These are phyloP conservation scores for Backusella psychrophila DNA, from an alignment of 192 early-diverging fungal species.

Conservation along the genomic window DNA sequence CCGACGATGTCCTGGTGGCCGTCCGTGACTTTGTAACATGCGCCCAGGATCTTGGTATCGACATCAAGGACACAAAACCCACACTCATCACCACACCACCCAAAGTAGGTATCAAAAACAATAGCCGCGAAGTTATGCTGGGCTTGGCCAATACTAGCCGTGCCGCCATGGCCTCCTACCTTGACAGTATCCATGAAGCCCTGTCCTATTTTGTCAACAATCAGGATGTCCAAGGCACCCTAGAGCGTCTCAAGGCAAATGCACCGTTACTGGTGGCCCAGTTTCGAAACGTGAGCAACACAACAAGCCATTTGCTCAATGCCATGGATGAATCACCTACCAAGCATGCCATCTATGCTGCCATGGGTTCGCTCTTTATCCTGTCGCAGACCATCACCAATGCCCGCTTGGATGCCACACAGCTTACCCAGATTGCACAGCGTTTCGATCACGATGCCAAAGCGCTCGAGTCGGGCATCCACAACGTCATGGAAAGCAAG, in stretches of 20 bases:
- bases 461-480: neutral
- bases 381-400: slow-evolving; percentile 28
- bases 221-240: neutral
- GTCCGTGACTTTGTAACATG: slow-evolving; percentile 56
- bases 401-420: neutral
- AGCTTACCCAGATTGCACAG: neutral
- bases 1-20: slow-evolving; percentile 60
- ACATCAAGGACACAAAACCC: slow-evolving; percentile 25
- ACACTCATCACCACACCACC: neutral
- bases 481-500: neutral
- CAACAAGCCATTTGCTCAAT: slow-evolving; percentile 33
- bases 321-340: neutral
- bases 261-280: slow-evolving; percentile 35
- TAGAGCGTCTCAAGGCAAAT: slow-evolving; percentile 14
- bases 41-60: slow-evolving; percentile 54
- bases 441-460: neutral
- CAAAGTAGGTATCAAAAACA: neutral
- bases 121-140: neutral
- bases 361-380: slow-evolving; percentile 31
- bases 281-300: slow-evolving; percentile 33
- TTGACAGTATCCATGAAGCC: slow-evolving; percentile 7
- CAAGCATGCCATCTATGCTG: slow-evolving; percentile 27
- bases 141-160: slow-evolving; percentile 5
- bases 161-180: slow-evolving; percentile 5
- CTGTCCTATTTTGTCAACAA: neutral